Evolutionary conservation across 2,329 filamentous ascomycete genomes (phyloP), one percentile per base, ranked within the genome.

Genomic region (Fusarium sp.): DNA sequence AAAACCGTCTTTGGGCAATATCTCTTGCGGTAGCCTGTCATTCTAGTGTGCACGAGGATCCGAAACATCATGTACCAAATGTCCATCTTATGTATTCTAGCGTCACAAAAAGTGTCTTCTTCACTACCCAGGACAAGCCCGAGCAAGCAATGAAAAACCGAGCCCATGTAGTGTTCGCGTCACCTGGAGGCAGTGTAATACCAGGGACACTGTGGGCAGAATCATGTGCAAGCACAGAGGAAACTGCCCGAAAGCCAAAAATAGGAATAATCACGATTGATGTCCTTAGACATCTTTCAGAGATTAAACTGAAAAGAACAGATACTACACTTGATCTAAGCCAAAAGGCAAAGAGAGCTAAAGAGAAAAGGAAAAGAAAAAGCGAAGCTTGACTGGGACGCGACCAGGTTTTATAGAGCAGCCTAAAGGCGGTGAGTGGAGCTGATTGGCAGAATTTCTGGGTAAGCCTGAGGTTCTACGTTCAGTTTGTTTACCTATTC

Each of bases 241-340:
- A 80, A 79, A 77, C 76, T 66, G 52, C 72, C 77, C 78, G 35
- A 31, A 58, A 35, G 59, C 74, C 79, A 80, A 80, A 80, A 80
- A 95, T 94, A 88, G 87, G 91, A 90, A 89, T 93, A 94, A 95
- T 93, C 91, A 90, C 86, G 51, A 57, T 67, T 61, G 62, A 49
- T 67, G 46, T 67, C 64, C 62, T 67, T 67, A 44, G 64, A 67
- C 46, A 67, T 49, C 64, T 67, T 67, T 66, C 64, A 67, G 64
- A 66, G 64, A 67, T 67, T 67, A 67, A 67, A 67, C 64, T 67
- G 64, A 67, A 67, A 67, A 67, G 64, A 67, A 67, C 64, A 67
- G 64, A 67, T 67, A 67, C 64, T 67, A 67, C 64, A 67, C 64
- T 67, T 67, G 64, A 67, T 67, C 64, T 67, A 67, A 93, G 90